phyloP scores from a whole-genome alignment of 192 early-diverging fungal species.

The Coemansia sp. region DNA sequence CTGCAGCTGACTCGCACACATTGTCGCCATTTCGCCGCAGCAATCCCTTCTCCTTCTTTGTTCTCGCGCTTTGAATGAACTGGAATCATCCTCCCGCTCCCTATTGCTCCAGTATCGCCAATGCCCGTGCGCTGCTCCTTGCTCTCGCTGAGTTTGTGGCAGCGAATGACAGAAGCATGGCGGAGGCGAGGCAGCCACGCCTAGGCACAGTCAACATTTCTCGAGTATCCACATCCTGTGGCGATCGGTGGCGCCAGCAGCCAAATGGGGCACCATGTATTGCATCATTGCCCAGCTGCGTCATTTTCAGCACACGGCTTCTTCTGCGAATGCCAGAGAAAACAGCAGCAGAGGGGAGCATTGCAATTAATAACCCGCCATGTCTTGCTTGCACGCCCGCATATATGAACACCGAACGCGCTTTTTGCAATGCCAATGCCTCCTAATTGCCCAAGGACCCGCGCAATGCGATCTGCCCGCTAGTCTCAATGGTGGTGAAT shows the following conservation, averaged over 20 bases:
- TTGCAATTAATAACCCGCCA: neutral
- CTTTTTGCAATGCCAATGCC: neutral
- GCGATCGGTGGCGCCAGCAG: conserved; percentile 7
- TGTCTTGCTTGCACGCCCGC: neutral
- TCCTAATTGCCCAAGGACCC: no score
- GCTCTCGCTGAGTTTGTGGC: neutral
- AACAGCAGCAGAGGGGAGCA: neutral
- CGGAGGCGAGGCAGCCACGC: no score
- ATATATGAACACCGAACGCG: neutral
- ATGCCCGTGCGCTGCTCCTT: neutral
- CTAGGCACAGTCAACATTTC: neutral
- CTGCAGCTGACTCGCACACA: conserved; percentile 3
- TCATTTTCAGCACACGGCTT: no score
- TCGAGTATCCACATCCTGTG: neutral
- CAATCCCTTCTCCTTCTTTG: neutral
- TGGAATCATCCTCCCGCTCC: neutral
- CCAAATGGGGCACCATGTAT: neutral
- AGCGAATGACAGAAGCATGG: neutral
- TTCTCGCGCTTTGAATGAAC: no score
- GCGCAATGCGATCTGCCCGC: no score
- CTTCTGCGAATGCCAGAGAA: no score
- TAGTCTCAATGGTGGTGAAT: neutral
- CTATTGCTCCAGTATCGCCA: neutral
- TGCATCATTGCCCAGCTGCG: neutral
- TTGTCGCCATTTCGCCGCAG: conserved; percentile 1